Evolutionary conservation across 257 asterid species (phyloP), one percentile per base, ranked within the genome.

Genomic region (Solanum bulbocastanum): DNA sequence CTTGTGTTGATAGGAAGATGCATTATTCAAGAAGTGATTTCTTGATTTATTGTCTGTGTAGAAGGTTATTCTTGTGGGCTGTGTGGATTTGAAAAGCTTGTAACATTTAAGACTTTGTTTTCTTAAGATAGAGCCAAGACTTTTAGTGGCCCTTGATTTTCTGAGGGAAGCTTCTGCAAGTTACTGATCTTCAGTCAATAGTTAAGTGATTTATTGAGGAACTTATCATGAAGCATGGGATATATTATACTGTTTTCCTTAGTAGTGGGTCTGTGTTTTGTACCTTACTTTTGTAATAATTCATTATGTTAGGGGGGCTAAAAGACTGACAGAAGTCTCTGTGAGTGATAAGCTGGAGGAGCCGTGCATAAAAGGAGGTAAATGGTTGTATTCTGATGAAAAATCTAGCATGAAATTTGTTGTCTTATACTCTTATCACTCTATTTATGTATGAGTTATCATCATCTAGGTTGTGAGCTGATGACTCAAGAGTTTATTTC

Each of bases 351-450:
- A 97, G 92, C 95, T 97, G 14, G 98, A 97, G 94, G 96, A 91
- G 90, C 87, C 98, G 99, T 86, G 96, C 99, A 27, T 92, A 98
- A 86, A 97, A 96, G 92, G 98, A 95, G 99, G 99, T 96, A 96
- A 82, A 87, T 30, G 27, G 33, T 44, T 87, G 85, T 79, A 74
- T 71, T 44, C 75, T 23, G 36, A 56, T n/a, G 79, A 84, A 22
- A 68, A 42, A 68, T 39, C 39, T 42, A 42, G 10, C 23, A 86
- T 44, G 71, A 86, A 71, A 40, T 35, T 40, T 39, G 60, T 76
- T 76, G 83, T 74, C 32, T 74, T 20, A 39, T 72, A 65, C 44
- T 74, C 83, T 36, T 23, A 36, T 37, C 35, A 39, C 60, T 39
- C 83, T 76, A 39, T 76, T 15, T 76, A n/a, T 76, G 83, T 40